Evolutionary conservation across 345 rosid genomes (phyloP).

Genomic region (Fremontodendron californicum): DNA sequence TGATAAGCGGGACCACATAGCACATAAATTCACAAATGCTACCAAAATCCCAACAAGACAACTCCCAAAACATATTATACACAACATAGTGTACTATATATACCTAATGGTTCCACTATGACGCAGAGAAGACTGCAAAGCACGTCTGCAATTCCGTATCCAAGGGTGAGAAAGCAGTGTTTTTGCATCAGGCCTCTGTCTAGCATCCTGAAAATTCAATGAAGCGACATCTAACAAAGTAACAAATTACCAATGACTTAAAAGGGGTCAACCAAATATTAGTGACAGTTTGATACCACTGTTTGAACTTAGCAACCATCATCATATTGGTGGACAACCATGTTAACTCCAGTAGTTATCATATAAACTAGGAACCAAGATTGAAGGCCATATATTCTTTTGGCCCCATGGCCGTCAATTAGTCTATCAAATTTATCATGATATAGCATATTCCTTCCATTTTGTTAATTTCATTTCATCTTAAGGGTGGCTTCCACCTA

Average conservation of each 20-base stretch:
- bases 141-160: conserved; percentile 85
- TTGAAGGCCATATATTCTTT: conserved; percentile 1
- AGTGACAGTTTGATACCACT: neutral
- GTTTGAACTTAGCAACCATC: neutral
- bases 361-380: neutral
- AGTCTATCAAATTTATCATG: neutral
- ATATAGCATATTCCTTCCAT: neutral
- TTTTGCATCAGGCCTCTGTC: conserved; percentile 99
- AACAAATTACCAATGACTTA: neutral
- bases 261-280: neutral
- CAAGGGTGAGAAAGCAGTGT: conserved; percentile 98
- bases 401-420: neutral
- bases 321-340: neutral
- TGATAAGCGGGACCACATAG: neutral
- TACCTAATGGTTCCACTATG: conserved; percentile 81
- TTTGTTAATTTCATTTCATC: neutral
- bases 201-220: conserved; percentile 71
- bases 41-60: neutral
- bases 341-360: neutral
- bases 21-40: neutral
- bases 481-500: neutral
- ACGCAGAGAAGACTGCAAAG: conserved; percentile 83
- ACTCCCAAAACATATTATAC: neutral
- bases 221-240: conserved; percentile 11
- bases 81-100: neutral